These are phyloP conservation scores for Pholiota microspora DNA, from an alignment of 768 basidiomycete species.

Conservation along the genomic window DNA sequence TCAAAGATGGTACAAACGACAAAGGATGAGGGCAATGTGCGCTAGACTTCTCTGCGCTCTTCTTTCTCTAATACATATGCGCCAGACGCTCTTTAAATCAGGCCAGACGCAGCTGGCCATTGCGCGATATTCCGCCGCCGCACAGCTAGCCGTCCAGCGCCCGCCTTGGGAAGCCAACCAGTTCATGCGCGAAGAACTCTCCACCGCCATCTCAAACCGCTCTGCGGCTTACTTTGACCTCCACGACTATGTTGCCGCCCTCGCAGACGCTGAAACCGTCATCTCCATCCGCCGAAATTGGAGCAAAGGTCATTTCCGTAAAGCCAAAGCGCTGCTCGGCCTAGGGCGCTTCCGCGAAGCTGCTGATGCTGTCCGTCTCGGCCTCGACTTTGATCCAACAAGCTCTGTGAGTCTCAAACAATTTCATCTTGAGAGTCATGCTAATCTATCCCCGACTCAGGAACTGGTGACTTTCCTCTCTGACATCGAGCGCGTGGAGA, in stretches of 20 bases:
- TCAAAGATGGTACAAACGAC: constrained; percentile 70
- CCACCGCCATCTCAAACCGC: constrained; percentile 87
- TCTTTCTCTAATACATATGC: constrained; percentile 21
- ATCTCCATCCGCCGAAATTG: constrained; percentile 81
- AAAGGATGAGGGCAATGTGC: constrained; percentile 95
- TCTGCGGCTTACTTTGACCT: constrained; percentile 82
- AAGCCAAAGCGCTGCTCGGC: constrained; percentile 83
- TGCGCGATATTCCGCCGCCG: constrained; percentile 75
- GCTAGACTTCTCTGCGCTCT: constrained; percentile 27
- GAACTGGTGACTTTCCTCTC: constrained; percentile 31
- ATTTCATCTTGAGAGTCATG: neutral
- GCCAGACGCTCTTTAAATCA: constrained; percentile 74
- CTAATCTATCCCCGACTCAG: constrained; percentile 16
- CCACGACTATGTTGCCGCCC: constrained; percentile 71
- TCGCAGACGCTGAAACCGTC: constrained; percentile 91
- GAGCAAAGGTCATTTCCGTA: constrained; percentile 96
- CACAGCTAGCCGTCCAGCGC: constrained; percentile 72
- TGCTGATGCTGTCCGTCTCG: constrained; percentile 76
- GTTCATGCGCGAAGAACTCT: constrained; percentile 86
- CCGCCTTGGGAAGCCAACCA: constrained; percentile 89
- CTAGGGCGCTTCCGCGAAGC: constrained; percentile 72
- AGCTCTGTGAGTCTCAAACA: constrained; percentile 35
- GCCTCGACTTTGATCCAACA: constrained; percentile 76
- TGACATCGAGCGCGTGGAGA: constrained; percentile 32
- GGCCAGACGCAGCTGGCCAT: constrained; percentile 72